Conservation (phyloP, 2,329 filamentous ascomycete genomes). For the Pleoardoris graminearum region DNA sequence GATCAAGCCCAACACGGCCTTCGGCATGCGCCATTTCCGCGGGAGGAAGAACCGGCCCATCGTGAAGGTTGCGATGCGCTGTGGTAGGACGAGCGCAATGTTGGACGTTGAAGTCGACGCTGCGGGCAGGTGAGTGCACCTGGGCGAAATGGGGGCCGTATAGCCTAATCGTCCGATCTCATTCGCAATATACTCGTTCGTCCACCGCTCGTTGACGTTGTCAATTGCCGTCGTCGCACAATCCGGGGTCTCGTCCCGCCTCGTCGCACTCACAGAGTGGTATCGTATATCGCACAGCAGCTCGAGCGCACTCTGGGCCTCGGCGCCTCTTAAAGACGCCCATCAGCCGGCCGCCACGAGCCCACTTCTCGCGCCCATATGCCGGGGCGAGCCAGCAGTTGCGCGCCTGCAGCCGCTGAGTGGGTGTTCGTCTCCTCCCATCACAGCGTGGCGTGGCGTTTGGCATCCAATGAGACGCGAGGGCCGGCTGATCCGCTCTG, state of each 20-base stretch:
- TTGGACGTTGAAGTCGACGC: neutral
- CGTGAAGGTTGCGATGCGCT: conserved; percentile 2
- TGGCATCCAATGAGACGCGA: conserved; percentile 26
- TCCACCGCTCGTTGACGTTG: neutral
- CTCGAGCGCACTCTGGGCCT: neutral
- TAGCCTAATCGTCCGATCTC: neutral
- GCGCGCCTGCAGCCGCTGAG: conserved; percentile 35
- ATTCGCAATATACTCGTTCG: neutral
- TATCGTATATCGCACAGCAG: neutral
- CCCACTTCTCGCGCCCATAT: conserved; percentile 8
- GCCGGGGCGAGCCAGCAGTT: conserved; percentile 18
- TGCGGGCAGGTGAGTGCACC: neutral
- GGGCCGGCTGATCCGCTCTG: neutral
- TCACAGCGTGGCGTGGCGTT: conserved; percentile 32
- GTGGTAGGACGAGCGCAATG: neutral
- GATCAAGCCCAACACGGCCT: conserved; percentile 61
- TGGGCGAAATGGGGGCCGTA: neutral
- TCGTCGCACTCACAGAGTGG: neutral
- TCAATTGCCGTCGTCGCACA: neutral
- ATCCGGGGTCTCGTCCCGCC: neutral
- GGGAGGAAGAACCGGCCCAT: conserved; percentile 55
- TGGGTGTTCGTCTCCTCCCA: conserved; percentile 34
- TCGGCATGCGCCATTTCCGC: conserved; percentile 58
- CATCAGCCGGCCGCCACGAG: conserved; percentile 1
- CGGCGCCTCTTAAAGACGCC: neutral